Evolutionary conservation across 192 early-diverging fungal genomes (phyloP), one percentile per base, ranked within the genome.

Genomic region (Funneliformis geosporum): DNA sequence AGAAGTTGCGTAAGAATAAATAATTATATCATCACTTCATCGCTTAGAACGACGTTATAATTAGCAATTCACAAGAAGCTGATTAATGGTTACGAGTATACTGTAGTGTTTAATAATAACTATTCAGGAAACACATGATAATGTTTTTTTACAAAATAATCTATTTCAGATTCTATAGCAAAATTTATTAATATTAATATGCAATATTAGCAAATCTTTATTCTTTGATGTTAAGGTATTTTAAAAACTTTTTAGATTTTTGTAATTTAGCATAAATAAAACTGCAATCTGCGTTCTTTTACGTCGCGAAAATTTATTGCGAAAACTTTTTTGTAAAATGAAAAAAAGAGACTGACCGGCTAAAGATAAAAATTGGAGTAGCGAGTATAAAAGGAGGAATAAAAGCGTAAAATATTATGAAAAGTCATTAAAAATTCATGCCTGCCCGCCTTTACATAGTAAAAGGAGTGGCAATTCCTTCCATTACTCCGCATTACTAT

Each of bases 391-490:
- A 50, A 12, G 47, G 12, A 50, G 12, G 12, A 55, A 55, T 55
- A 55, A 55, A 55, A 55, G 47, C 16, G 16, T 50, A 4, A 50
- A 50, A 50, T 2, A 39, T 39, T 4, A 38, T 5, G 6, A 25
- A 23, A 66, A n/a, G 14, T 14, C 64, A 33, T 66, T 66, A 33
- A 65, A 65, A 65, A 23, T 65, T 65, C 62, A 65, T 65, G 62
- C 62, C 62, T 65, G 62, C 62, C n/a, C 62, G 12, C 62, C 62
- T 7, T 65, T 65, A 5, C 62, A 65, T 65, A 65, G 62, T 65
- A 65, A 65, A 65, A 65, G n/a, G 11, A 65, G n/a, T 65, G n/a
- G 62, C 62, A 65, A 21, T 65, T 65, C n/a, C 62, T 65, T 65
- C n/a, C n/a, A 65, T 4, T 65, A 64, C 62, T 7, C 62, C 62